phyloP scores from a whole-genome alignment of 2,329 filamentous ascomycete genomes.

The Ceratocystis cubensis region DNA sequence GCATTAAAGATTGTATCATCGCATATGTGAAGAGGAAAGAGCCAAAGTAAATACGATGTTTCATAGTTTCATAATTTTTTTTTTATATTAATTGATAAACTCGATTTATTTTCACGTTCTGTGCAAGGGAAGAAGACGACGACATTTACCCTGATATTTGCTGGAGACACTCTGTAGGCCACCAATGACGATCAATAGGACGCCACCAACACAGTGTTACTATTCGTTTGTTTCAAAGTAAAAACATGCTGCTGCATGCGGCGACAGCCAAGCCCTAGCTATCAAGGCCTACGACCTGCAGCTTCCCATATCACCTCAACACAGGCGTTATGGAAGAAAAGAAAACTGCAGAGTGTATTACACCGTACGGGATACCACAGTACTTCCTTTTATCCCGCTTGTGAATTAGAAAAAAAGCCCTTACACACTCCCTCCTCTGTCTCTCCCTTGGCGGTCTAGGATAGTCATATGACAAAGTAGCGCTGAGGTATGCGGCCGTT shows the following conservation, averaged over 20 bases:
- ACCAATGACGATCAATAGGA: constrained; percentile 1
- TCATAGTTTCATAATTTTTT: background rate
- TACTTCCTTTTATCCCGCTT: background rate
- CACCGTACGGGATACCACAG: background rate
- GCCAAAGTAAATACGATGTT: background rate
- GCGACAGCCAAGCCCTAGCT: background rate
- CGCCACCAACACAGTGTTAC: background rate
- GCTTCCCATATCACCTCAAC: background rate
- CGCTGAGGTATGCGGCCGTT: background rate
- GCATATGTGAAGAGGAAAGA: background rate
- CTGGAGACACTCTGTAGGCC: background rate
- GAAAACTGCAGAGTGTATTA: background rate
- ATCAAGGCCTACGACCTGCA: background rate
- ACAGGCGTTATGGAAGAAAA: background rate
- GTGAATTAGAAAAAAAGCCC: background rate
- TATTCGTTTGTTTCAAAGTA: background rate
- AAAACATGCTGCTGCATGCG: background rate
- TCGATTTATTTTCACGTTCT: background rate
- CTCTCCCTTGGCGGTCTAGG: background rate
- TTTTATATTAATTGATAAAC: background rate
- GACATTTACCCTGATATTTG: background rate
- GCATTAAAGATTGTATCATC: background rate
- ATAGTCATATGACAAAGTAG: background rate
- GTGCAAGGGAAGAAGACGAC: background rate
- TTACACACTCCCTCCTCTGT: background rate